phyloP scores from a whole-genome alignment of 2,329 filamentous ascomycete species.

The Fusarium pininemorale region DNA sequence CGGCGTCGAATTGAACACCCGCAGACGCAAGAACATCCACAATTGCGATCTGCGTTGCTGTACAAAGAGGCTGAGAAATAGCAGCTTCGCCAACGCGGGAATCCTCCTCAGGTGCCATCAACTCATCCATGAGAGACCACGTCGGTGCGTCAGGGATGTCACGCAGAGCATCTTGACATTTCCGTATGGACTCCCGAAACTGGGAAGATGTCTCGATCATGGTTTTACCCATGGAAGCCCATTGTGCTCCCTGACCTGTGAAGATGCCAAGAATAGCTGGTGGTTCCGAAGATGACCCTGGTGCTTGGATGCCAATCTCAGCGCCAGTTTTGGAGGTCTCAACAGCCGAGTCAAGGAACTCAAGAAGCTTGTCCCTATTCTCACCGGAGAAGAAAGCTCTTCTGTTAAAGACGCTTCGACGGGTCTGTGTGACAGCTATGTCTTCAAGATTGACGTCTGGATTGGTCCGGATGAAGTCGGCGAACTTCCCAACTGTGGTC shows the following conservation, averaged over 20 bases:
- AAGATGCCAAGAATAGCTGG: background rate
- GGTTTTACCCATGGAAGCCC: background rate
- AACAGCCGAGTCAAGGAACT: background rate
- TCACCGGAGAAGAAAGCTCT: background rate
- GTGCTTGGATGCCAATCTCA: background rate
- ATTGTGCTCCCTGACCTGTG: conserved; percentile 1
- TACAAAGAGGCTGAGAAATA: conserved; percentile 1
- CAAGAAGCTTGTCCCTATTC: background rate
- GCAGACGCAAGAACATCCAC: background rate
- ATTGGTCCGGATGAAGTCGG: background rate
- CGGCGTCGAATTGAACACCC: background rate
- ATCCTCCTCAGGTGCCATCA: background rate
- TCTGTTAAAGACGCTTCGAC: background rate
- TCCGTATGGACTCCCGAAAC: background rate
- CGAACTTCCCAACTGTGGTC: background rate
- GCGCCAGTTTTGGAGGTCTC: background rate
- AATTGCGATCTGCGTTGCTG: background rate
- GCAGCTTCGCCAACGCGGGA: background rate
- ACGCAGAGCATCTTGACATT: background rate
- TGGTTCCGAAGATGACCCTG: background rate
- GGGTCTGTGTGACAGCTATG: background rate
- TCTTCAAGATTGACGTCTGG: background rate
- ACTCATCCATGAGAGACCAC: background rate
- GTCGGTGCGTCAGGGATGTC: background rate
- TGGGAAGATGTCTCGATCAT: background rate